Base-by-base conservation (phyloP, 768 basidiomycete genomes). In the Pilatotrama ljubarskyi region DNA sequence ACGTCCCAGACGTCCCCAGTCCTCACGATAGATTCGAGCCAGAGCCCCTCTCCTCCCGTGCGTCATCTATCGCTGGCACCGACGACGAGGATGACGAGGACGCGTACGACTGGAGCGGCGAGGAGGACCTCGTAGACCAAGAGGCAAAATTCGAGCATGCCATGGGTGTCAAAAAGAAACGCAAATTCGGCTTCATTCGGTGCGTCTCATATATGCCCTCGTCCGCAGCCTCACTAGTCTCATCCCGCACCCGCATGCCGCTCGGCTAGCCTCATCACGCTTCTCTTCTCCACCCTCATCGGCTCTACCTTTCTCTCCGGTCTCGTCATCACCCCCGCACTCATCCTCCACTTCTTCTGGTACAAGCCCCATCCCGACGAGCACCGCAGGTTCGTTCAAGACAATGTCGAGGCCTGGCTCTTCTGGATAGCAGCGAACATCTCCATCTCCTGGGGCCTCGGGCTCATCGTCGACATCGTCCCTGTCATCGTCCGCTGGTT, bases 401-500 rank as follows among this genome's bases (percentile, higher is more conserved):
- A 85, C 62, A 91, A 87, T 69, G 71, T 88, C 44, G 77, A 87
- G 69, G 86, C 88, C 3, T 93, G 90, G 90, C 76, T 91, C 2
- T 90, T 89, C 72, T 93, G 90, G 89, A 84, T 83, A 7, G 91
- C 90, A 5, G 81, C 87, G 38, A 91, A 93, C 70, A 75, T 91
- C 51, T 75, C 89, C 58, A 79, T 91, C 51, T 91, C 90, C 2
- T 93, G 90, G 90, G 87, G 79, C 61, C 83, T 93, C 35, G 91
- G 87, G 18, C 75, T 90, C 74, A 74, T 87, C 59, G 76, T 91
- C 65, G 87, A 91, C 69, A 72, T 91, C 53, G 72, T 90, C 51
- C 90, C 90, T 11, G 75, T 79, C 42, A 48, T 86, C 51, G 64
- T 78, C 51, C 82, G 78, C 40, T 77, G 80, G 63, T 63, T 81